Evolutionary conservation across 306 rosid genomes (phyloP), one percentile per base, ranked within the genome.

Genomic region (Elaeagnus macrophylla): DNA sequence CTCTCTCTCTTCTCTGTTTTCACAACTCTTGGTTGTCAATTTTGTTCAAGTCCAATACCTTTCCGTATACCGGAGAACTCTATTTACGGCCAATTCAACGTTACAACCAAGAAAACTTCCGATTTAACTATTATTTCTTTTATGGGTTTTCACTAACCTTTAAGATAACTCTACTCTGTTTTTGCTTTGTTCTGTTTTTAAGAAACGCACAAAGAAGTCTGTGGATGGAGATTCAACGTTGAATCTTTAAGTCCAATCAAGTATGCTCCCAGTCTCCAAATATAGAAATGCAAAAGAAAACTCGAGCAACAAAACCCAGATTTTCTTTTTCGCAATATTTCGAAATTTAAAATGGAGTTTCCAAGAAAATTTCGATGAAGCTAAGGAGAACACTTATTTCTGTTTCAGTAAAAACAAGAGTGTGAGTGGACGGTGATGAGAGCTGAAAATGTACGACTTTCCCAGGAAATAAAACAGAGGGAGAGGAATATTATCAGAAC

Each of bases 151-250:
- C 64, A 77, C 81, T 48, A 54, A 59, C 65, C 85, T 76, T 75
- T 40, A 79, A 75, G 83, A 72, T 68, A 81, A 81, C 89, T 83
- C 82, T 66, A 83, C n/a, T n/a, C n/a, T n/a, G n/a, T 51, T 42
- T 7, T 49, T 60, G 47, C 68, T 67, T 78, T 65, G 60, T 52
- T 68, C 71, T 37, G 50, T 53, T 37, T 65, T 53, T 50, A 83
- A 74, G 73, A 54, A 63, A 75, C 60, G 51, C 57, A 48, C 51
- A 25, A 25, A 25, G 32, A 25, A 45, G 60, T 46, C 62, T 37
- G 64, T 66, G 65, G 59, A n/a, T 66, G 65, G 59, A n/a, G 69
- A 69, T 68, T 60, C 56, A 60, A 59, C 74, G 65, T 45, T 46
- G 32, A 77, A 51, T 44, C 77, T 76, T 82, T n/a, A 62, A 71